Percentiles rank a stretch among this genome's conserved stretches.
phyloP scores from a whole-genome alignment of 2,329 filamentous ascomycete species.

The Phyllachora maydis region DNA sequence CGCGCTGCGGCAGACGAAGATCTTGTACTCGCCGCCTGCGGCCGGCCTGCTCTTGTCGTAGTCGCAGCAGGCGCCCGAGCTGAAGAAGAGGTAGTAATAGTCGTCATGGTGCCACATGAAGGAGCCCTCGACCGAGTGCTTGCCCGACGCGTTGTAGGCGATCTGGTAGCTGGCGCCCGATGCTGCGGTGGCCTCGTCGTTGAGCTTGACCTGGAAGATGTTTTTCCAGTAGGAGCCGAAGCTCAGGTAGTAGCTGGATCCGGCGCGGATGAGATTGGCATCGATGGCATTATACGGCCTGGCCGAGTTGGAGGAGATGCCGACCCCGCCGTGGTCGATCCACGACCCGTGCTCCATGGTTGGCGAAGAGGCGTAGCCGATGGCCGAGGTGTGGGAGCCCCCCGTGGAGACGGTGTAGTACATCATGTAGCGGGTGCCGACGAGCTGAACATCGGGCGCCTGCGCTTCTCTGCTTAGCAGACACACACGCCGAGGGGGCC shows the following conservation, averaged over 20 bases:
- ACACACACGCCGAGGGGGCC: not conserved
- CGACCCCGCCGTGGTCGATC: conserved; percentile 35
- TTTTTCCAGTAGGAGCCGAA: conserved; percentile 53
- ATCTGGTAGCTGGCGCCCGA: conserved; percentile 18
- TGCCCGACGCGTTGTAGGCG: conserved; percentile 26
- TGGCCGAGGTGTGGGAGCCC: conserved; percentile 36
- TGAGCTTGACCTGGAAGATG: conserved; percentile 37
- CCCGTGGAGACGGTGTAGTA: conserved; percentile 44
- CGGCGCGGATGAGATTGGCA: conserved; percentile 23
- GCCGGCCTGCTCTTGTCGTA: conserved; percentile 29
- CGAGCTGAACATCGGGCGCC: conserved; percentile 41
- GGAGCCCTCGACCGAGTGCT: conserved; percentile 32
- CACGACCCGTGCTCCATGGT: conserved; percentile 22
- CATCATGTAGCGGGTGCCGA: conserved; percentile 37
- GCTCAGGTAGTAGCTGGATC: conserved; percentile 23
- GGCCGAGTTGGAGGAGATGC: conserved; percentile 20
- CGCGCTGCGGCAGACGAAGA: conserved; percentile 39
- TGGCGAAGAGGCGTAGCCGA: conserved; percentile 25
- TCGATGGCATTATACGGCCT: conserved; percentile 41
- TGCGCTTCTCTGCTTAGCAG: conserved; percentile 11
- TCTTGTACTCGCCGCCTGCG: conserved; percentile 40
- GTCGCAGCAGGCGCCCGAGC: conserved; percentile 38
- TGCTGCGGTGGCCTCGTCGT: conserved; percentile 9
- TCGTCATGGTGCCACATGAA: conserved; percentile 31
- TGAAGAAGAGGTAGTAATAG: conserved; percentile 47